phyloP scores from a whole-genome alignment of 2,329 filamentous ascomycete species.

The Teratosphaeria gauchensis region DNA sequence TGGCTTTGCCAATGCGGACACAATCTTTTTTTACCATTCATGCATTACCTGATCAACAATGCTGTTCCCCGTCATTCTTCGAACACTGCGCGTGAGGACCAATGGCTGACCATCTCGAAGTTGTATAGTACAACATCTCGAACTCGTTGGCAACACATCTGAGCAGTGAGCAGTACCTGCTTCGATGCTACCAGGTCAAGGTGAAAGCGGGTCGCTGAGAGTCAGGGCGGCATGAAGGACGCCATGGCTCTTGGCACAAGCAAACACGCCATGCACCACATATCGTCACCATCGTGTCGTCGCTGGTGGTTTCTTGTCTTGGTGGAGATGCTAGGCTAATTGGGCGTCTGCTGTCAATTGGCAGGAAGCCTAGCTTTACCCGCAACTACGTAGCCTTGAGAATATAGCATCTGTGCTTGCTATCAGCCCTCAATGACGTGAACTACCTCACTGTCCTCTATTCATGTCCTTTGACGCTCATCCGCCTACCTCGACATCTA shows the following conservation, averaged over 20 bases:
- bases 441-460: no score
- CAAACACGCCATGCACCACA: neutral
- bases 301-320: neutral
- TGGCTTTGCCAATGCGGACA: conserved; percentile 30
- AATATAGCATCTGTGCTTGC: no score
- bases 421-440: no score
- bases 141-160: neutral
- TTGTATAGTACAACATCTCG: neutral
- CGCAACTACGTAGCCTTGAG: neutral
- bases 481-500: no score
- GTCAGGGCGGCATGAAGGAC: neutral
- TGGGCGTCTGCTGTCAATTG: neutral
- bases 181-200: conserved; percentile 2
- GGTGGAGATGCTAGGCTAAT: no score
- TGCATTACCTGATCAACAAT: conserved; percentile 17
- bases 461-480: no score
- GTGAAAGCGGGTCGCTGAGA: neutral
- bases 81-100: neutral
- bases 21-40: conserved; percentile 28
- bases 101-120: neutral
- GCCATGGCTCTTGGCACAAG: neutral
- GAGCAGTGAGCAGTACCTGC: neutral
- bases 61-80: neutral
- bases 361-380: neutral
- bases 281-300: neutral